These are phyloP conservation scores for Xylariaceae sp. DNA, from an alignment of 2,329 filamentous ascomycete species.

Conservation along the genomic window DNA sequence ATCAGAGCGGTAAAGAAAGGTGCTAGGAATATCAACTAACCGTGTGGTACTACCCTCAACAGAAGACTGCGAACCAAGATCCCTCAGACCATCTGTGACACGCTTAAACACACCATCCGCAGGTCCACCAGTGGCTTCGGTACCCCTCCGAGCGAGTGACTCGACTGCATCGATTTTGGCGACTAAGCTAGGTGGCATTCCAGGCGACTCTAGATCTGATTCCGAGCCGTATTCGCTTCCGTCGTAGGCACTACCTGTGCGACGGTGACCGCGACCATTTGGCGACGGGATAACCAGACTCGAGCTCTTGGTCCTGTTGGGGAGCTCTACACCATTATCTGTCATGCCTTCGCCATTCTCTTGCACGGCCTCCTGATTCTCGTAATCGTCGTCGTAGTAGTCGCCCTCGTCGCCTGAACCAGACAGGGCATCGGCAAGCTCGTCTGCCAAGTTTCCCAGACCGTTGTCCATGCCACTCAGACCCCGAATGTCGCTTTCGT, in stretches of 20 bases:
- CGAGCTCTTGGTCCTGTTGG: constrained; percentile 33
- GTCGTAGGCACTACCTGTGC: constrained; percentile 61
- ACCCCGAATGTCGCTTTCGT: constrained; percentile 48
- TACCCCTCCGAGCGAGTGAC: constrained; percentile 63
- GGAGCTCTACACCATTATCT: constrained; percentile 31
- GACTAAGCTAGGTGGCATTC: constrained; percentile 64
- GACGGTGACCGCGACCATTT: constrained; percentile 47
- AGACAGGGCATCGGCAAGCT: constrained; percentile 71
- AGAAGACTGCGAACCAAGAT: constrained; percentile 69
- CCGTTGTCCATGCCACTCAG: constrained; percentile 52
- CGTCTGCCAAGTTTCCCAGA: constrained; percentile 76
- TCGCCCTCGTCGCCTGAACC: constrained; percentile 62
- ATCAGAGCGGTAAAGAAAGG: constrained; percentile 1
- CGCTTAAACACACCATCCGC: constrained; percentile 66
- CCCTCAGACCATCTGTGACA: constrained; percentile 66
- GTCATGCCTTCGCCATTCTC: constrained; percentile 45
- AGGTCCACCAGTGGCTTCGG: constrained; percentile 63
- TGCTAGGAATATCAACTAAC: constrained; percentile 41
- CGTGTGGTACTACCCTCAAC: constrained; percentile 71
- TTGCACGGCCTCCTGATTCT: constrained; percentile 28
- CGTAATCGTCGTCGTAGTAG: constrained; percentile 42
- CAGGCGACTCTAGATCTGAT: constrained; percentile 66
- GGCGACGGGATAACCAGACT: constrained; percentile 45
- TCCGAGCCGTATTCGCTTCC: constrained; percentile 74
- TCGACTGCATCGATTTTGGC: constrained; percentile 71